Base-by-base conservation (phyloP, 2,329 filamentous ascomycete genomes). In the Ophiostoma perfectum region DNA sequence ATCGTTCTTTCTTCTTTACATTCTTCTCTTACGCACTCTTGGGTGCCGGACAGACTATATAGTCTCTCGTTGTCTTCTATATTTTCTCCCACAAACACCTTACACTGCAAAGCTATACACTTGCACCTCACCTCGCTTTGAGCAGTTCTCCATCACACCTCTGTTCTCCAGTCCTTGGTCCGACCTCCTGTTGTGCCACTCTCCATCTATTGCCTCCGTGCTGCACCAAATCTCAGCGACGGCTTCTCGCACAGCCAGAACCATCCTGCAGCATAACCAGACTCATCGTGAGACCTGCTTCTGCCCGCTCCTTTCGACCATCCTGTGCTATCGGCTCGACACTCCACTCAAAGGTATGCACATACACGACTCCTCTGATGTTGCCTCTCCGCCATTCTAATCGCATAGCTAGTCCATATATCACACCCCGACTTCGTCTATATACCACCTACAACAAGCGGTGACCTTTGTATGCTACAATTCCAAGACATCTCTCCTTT, bases 241-340 rank as follows among this genome's bases (percentile, higher is more conserved):
- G 66, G 66, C 52, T 67, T 62, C 66, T 58, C 55, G 66, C 66
- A 67, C 63, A 36, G 18, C 42, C 63, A 64, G n/a, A 47, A 47
- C 11, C 18, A 5, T 18, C 42, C 16, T 64, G 63, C 66, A 39
- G 42, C 41, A 41, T 14, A 47, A 63, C 52, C 55, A 67, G 58
- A 49, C 66, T 63, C 52, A 60, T 63, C 55, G 49, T 66, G 36
- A 66, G 64, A 66, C 64, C 39, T 45, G 38, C 49, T 38, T 60
- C 49, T 47, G 52, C 52, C 38, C 16, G 60, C 27, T 27, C 38
- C 27, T 60, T 60, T 38, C 55, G 2, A 38, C 27, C 18, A 36
- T 18, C 11, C 9, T 9, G 27, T 16, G 14, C 14, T 14, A 11
- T 4, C 27, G 55, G 55, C 16, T 60, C 11, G 27, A 39, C 27